Evolutionary conservation across 257 asterid genomes (phyloP).

Genomic region (Rubia yunnanensis): DNA sequence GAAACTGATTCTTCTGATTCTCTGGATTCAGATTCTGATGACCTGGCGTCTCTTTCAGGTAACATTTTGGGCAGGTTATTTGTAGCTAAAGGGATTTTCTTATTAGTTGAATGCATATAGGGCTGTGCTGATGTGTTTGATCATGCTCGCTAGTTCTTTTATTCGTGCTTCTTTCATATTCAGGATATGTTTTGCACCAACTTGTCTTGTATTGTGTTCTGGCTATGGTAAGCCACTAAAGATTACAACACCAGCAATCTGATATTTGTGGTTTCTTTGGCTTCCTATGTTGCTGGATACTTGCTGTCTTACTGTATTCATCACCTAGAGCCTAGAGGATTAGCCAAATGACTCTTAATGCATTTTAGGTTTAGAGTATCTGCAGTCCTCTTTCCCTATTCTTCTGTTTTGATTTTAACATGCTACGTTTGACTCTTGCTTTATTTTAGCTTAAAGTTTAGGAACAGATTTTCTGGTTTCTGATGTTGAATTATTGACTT

Average conservation of each 20-base stretch:
- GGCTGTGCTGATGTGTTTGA: neutral
- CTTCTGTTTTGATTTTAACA: neutral
- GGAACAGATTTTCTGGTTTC: neutral
- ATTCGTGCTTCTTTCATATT: neutral
- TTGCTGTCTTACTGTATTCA: neutral
- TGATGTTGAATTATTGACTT: neutral
- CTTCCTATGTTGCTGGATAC: neutral
- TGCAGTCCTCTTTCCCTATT: neutral
- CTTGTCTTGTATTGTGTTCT: neutral
- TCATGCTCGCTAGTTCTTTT: neutral
- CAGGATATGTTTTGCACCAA: neutral
- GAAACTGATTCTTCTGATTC: slow-evolving; percentile 96
- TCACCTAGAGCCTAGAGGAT: neutral
- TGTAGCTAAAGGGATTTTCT: neutral
- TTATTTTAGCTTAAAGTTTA: neutral
- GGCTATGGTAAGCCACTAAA: neutral
- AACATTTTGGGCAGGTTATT: slow-evolving; percentile 13
- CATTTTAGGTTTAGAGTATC: neutral
- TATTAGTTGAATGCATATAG: neutral
- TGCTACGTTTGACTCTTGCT: neutral
- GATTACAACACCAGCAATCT: neutral
- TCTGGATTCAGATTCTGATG: slow-evolving; percentile 74
- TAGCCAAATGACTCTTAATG: neutral
- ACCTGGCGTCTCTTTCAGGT: slow-evolving; percentile 72
- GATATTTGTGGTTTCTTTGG: slow-evolving; percentile 1